A percentile compares a stretch with the other conserved stretches of the same genome.
These are phyloP conservation scores for Dalbergia cochinchinensis DNA, from an alignment of 306 rosid species.

Conservation along the genomic window DNA sequence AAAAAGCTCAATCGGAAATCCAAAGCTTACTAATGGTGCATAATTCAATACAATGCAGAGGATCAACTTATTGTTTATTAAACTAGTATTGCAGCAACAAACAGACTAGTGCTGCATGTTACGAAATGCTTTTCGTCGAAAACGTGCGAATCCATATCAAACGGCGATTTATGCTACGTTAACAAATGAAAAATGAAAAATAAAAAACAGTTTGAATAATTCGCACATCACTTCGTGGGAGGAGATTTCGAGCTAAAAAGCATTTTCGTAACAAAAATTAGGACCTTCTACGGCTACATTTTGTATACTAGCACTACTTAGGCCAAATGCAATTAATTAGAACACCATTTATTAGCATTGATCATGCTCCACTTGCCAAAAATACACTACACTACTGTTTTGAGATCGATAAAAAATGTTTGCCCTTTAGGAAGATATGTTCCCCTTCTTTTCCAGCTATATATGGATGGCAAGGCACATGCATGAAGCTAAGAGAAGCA, in stretches of 20 bases:
- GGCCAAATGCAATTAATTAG: conserved; percentile 1
- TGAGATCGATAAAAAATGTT: conserved; percentile 20
- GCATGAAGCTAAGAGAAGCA: conserved; percentile 1
- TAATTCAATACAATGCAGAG: conserved; percentile 16
- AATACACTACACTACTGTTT: background rate
- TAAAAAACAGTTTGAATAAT: too few relatives aligned
- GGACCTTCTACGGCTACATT: conserved; percentile 14
- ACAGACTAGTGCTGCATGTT: background rate
- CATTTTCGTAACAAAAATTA: background rate
- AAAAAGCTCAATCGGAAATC: background rate
- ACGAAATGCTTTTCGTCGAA: too few relatives aligned
- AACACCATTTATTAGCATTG: conserved; percentile 3
- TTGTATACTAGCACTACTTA: background rate
- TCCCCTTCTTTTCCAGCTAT: background rate
- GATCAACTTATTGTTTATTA: conserved; percentile 1
- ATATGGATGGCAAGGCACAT: conserved; percentile 17
- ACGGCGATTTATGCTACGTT: too few relatives aligned
- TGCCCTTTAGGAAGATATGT: background rate
- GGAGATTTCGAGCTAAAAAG: too few relatives aligned
- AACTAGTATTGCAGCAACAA: background rate
- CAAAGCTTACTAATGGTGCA: background rate
- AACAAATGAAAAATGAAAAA: too few relatives aligned
- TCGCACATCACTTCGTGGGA: too few relatives aligned
- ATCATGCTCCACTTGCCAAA: background rate
- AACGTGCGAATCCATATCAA: too few relatives aligned